Evolutionary conservation across 2,329 filamentous ascomycete species (phyloP), one percentile per base, ranked within the genome.

Genomic region (Cladosporium sp.): DNA sequence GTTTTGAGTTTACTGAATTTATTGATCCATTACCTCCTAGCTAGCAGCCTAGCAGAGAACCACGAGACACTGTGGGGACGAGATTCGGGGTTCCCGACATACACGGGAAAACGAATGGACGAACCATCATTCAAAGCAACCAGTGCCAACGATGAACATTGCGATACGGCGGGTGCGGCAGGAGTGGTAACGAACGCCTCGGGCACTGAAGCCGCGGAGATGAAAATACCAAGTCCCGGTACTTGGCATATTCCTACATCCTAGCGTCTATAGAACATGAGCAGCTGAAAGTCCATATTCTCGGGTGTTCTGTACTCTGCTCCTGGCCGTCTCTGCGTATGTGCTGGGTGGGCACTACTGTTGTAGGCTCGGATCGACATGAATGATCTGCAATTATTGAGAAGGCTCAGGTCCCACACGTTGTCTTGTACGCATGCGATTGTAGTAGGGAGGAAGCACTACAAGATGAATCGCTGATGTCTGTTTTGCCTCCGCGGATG

Each of bases 31-130:
- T 27, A 27, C 22, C n/a, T n/a, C n/a, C n/a, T n/a, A n/a, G n/a
- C n/a, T n/a, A n/a, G n/a, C n/a, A n/a, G n/a, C n/a, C n/a, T 7
- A 30, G 12, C 42, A 8, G 9, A 16, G 20, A 16, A 38, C 3
- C 35, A 22, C 42, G 16, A 15, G 27, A 38, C 32, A 20, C 11
- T 38, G 43, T 46, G 43, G 43, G 19, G 33, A 43, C 40, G 13
- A 18, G 40, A 19, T 15, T 27, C 13, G 29, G 30, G 7, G 42
- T 18, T 16, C 3, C 11, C 27, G 27, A 11, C 29, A 15, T 32
- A 13, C 9, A 19, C 18, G 25, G 40, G 15, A 20, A 12, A 20
- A 12, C 9, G 42, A 46, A 46, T 9, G 33, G 18, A 36, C 38
- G 42, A 32, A 5, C 5, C 22, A 27, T 27, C 22, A 5, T 27